A percentile compares a stretch with the other conserved stretches of the same genome.
These are phyloP conservation scores for Yamadazyma insecticola DNA, from an alignment of 805 yeast genomes.

Conservation along the genomic window DNA sequence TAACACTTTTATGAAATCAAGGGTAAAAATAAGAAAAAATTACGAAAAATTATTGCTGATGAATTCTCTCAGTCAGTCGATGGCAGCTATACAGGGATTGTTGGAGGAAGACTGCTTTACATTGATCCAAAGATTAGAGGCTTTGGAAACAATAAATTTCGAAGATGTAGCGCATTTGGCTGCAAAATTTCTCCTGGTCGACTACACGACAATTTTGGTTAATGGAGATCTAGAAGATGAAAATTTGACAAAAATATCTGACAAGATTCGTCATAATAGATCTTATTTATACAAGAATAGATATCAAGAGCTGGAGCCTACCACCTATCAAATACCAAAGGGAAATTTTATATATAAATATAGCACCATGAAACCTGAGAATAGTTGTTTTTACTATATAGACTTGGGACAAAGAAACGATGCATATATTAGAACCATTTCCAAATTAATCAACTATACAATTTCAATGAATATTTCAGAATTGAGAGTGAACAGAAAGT, in stretches of 20 bases:
- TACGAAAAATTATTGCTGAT: slow-evolving; percentile 41
- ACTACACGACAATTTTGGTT: slow-evolving; percentile 6
- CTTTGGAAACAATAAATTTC: slow-evolving; percentile 46
- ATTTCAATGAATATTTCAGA: slow-evolving; percentile 1
- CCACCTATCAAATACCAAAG: too few species aligned
- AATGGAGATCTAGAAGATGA: slow-evolving; percentile 8
- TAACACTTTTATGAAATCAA: slow-evolving; percentile 38
- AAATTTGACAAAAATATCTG: background rate
- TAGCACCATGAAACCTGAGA: background rate
- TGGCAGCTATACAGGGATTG: slow-evolving; percentile 46
- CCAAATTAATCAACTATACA: slow-evolving; percentile 6
- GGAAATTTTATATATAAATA: slow-evolving; percentile 4
- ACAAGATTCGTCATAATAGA: background rate
- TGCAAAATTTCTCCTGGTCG: slow-evolving; percentile 1
- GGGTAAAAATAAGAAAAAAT: slow-evolving; percentile 43
- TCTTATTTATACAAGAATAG: background rate
- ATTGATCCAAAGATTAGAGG: slow-evolving; percentile 51
- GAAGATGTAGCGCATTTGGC: slow-evolving; percentile 12
- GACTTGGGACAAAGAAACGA: slow-evolving; percentile 8
- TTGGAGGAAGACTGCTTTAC: slow-evolving; percentile 56
- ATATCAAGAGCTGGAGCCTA: background rate
- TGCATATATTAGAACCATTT: slow-evolving; percentile 2
- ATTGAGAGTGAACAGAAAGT: slow-evolving; percentile 4
- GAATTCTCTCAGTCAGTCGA: slow-evolving; percentile 44
- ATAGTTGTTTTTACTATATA: slow-evolving; percentile 7